Conservation (phyloP, 1,284 basidiomycete genomes). For the Melampsora larici-populina region DNA sequence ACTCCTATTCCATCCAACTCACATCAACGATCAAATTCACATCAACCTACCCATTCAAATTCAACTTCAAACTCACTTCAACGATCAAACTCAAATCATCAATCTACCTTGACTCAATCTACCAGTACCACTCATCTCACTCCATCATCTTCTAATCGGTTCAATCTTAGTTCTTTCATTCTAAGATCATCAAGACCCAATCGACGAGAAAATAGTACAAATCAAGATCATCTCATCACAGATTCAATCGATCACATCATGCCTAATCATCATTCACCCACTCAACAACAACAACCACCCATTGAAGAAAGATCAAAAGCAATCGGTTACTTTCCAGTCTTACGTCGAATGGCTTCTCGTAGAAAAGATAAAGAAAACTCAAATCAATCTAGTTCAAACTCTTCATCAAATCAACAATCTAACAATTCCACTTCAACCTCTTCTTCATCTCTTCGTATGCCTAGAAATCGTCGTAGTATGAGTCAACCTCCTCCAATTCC, state of each 20-base stretch:
- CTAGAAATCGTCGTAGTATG: neutral
- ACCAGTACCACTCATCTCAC: neutral
- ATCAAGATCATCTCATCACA: neutral
- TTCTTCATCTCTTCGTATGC: neutral
- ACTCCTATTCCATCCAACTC: neutral
- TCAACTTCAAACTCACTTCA: neutral
- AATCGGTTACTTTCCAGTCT: neutral
- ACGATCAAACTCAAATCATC: neutral
- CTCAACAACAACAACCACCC: conserved; percentile 6
- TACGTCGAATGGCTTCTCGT: neutral
- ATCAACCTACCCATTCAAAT: neutral
- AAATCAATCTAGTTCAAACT: neutral
- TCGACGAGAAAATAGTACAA: neutral
- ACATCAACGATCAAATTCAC: neutral
- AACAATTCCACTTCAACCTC: neutral
- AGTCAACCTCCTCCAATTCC: conserved; percentile 11
- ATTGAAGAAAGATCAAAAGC: neutral
- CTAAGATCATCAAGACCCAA: neutral
- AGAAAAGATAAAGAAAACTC: neutral
- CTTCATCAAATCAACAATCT: neutral
- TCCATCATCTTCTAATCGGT: neutral
- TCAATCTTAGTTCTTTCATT: neutral
- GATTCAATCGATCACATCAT: neutral
- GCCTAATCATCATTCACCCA: neutral
- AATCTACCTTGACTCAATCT: neutral